Base-by-base conservation (phyloP, 352 stramenopile species). In the Saprolegnia diclina region DNA sequence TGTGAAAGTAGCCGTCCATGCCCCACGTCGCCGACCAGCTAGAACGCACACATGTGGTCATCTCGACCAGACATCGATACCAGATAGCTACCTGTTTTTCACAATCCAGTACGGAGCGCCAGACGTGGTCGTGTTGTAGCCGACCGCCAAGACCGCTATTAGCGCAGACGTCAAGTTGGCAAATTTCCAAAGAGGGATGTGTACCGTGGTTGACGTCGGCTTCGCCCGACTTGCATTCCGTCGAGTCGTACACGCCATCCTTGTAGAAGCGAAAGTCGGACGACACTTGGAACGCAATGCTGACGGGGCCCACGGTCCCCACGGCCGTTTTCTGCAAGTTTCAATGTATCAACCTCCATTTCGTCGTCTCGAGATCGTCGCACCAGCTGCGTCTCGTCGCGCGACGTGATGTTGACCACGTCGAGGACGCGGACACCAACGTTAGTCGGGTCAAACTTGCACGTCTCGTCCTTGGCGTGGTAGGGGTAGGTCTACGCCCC, bases 1-100 rank as follows among this genome's bases (percentile, higher is more conserved):
- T 96, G 68, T 92, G 83, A 67, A 99, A 98, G 85, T 97, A 99
- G 62, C 97, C 97, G 46, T 94, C 74, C 76, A 97, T 92, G 77
- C 97, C 97, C 96, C 96, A 99, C 42, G 72, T 65, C 6, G 71
- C 56, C 32, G 83, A 85, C 95, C 95, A 99, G 53, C 83, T 65
- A 50, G 6, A 2, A 32, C 16, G 3, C 14, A 26, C 4, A 16
- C 6, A 24, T 56, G 16, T 24, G 54, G 54, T 19, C 54, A 32
- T 73, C 19, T 65, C 72, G 11, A 48, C 48, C 32, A n/a, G n/a
- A n/a, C n/a, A n/a, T n/a, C 72, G 65, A 53, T 70, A 76, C 40
- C 72, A 69, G 52, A 77, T 64, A 14, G 42, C n/a, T 89, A 97
- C 21, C 90, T 98, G 82, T 99, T 99, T 80, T 98, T 99, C 46